Evolutionary conservation across 1,284 basidiomycete species (phyloP).

Genomic region (Stygiomarasmius scandens): DNA sequence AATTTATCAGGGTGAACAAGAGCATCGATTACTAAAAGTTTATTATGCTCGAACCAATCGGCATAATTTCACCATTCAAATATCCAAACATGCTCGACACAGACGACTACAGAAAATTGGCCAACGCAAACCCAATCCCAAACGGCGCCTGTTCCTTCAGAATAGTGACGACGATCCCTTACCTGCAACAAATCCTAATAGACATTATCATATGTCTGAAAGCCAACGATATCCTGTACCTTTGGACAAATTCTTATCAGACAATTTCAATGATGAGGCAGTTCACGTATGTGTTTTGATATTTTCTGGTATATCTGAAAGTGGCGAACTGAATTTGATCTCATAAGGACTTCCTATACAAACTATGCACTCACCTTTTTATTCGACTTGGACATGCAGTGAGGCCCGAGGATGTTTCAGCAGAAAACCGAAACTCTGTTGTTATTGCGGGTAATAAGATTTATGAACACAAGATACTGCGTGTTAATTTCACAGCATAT

Average conservation of each 20-base stretch:
- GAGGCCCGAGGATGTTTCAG: conserved; percentile 25
- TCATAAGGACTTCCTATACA: conserved; percentile 28
- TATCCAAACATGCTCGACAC: conserved; percentile 22
- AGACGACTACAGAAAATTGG: neutral
- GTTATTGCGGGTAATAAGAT: conserved; percentile 17
- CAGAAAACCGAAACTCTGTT: conserved; percentile 22
- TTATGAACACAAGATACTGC: conserved; percentile 21
- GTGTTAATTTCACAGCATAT: conserved; percentile 32
- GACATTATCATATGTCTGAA: conserved; percentile 21
- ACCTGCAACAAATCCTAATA: conserved; percentile 5
- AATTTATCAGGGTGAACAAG: conserved; percentile 30
- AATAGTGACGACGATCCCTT: conserved; percentile 18
- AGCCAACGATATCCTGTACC: neutral
- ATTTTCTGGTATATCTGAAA: neutral
- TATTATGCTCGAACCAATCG: conserved; percentile 22
- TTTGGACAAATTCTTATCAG: neutral
- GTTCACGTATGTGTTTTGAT: neutral
- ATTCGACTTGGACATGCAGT: conserved; percentile 14
- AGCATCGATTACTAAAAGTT: conserved; percentile 24
- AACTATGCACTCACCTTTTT: conserved; percentile 24
- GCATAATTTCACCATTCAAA: conserved; percentile 22
- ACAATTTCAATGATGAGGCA: neutral
- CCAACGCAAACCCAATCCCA: neutral
- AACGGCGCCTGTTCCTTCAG: neutral
- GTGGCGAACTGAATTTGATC: conserved; percentile 21